Base-by-base conservation (phyloP, 1,284 basidiomycete species). In the Thelephora terrestris region DNA sequence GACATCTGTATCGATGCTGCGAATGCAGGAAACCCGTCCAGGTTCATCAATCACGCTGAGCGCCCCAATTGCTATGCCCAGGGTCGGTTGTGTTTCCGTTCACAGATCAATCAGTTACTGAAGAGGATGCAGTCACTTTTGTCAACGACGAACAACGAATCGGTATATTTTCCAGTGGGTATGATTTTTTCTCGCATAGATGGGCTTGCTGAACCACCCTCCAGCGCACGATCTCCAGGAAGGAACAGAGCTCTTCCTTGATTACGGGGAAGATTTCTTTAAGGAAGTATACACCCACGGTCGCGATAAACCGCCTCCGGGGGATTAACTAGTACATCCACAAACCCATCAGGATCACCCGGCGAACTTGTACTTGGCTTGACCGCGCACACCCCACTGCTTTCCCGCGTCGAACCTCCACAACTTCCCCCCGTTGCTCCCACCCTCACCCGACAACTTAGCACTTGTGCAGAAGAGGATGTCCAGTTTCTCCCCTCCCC, bases 131-230 rank as follows among this genome's bases (percentile, higher is more conserved):
- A 60, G 49, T 60, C 34, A 17, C 49, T 47, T 32, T 71, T 14
- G 71, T 77, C 20, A 70, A 74, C 50, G 74, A 72, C 3, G 74
- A 78, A 17, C 66, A 73, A 51, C 68, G 75, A 9, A 71, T 78
- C 45, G 72, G 68, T 0, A 61, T 78, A 24, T 68, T 63, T 46
- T 68, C 72, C 0, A 63, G 74, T 75, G 47, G 61, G 71, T 64
- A 1, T 32, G 3, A 5, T 42, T 27, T 24, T 21, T 14, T 17
- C 43, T 6, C n/a, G 27, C 35, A 24, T 3, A 20, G 35, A 46
- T n/a, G 12, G 20, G 3, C 24, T 43, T 21, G 16, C 39, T 34
- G 46, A 29, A 43, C 40, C 16, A 29, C 34, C 20, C 29, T 29
- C 34, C 47, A 74, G 71, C 46, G 0, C 65, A 57, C 36, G 51